Percentiles rank a stretch among this genome's conserved stretches.
These are phyloP conservation scores for Acer saccharum DNA, from an alignment of 345 rosid species.

Conservation along the genomic window DNA sequence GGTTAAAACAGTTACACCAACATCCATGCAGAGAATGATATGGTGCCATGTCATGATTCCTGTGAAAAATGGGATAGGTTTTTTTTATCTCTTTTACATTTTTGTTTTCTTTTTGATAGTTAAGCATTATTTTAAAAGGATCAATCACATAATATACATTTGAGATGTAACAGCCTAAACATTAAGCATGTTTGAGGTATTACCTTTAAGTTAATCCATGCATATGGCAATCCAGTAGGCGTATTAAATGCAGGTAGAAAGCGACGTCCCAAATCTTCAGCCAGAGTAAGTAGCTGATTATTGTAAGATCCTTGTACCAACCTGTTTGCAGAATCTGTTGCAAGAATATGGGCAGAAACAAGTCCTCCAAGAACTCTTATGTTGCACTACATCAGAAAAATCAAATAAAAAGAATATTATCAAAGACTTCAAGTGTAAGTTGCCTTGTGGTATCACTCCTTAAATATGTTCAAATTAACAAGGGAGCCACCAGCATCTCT, in stretches of 20 bases:
- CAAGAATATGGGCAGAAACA: slow-evolving; percentile 98
- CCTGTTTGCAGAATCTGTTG: slow-evolving; percentile 76
- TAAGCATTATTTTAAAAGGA: background rate
- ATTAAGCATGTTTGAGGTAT: slow-evolving; percentile 12
- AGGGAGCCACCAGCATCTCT: background rate
- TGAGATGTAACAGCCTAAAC: background rate
- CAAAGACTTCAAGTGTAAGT: slow-evolving; percentile 24
- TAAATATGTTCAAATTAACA: slow-evolving; percentile 1
- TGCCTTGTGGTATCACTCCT: background rate
- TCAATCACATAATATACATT: background rate
- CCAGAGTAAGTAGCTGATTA: slow-evolving; percentile 74
- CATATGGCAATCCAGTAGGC: slow-evolving; percentile 89
- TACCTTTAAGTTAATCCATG: slow-evolving; percentile 98
- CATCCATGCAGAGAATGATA: background rate
- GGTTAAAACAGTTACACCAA: background rate
- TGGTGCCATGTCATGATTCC: background rate
- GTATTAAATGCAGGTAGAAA: slow-evolving; percentile 85
- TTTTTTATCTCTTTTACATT: background rate
- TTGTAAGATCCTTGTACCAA: slow-evolving; percentile 73
- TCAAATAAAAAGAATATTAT: slow-evolving; percentile 30
- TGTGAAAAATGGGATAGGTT: background rate
- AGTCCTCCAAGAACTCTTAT: slow-evolving; percentile 99
- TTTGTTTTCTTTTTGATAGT: background rate
- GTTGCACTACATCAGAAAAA: slow-evolving; percentile 76
- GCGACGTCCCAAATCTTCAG: slow-evolving; percentile 89